Percentiles rank a stretch among this genome's conserved stretches.
Evolutionary conservation across 345 rosid species (phyloP).

Genomic region (Stellera chamaejasme): DNA sequence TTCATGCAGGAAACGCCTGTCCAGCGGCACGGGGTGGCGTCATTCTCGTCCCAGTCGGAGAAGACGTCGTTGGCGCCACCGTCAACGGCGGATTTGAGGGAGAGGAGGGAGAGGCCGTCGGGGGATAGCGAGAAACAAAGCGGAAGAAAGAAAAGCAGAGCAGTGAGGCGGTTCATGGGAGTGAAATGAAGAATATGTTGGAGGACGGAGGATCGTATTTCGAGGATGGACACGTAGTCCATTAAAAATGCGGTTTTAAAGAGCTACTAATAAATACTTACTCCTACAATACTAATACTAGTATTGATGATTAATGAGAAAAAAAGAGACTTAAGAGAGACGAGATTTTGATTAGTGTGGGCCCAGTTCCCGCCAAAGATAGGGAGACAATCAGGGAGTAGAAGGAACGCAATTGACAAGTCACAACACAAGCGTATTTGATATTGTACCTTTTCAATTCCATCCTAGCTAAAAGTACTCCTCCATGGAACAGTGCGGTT

Average conservation of each 20-base stretch:
- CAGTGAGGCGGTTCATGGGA: constrained; percentile 10
- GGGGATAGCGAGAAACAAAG: constrained; percentile 50
- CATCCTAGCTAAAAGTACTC: no score
- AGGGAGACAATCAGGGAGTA: constrained; percentile 3
- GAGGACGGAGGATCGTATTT: background rate
- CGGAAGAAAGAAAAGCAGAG: constrained; percentile 11
- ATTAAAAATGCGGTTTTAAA: background rate
- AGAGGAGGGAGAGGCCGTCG: constrained; percentile 84
- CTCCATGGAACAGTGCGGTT: no score
- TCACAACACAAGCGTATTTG: background rate
- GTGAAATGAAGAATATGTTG: background rate
- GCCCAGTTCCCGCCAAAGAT: constrained; percentile 41
- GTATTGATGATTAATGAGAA: constrained; percentile 27
- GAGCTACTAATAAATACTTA: no score
- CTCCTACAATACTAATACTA: no score
- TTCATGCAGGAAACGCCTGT: constrained; percentile 82
- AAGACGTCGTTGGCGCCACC: constrained; percentile 32
- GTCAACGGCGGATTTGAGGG: constrained; percentile 84
- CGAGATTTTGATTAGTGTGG: constrained; percentile 47
- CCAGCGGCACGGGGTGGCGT: constrained; percentile 81
- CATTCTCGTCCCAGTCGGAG: constrained; percentile 79
- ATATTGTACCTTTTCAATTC: no score
- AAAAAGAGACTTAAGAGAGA: constrained; percentile 39
- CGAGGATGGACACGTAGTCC: no score
- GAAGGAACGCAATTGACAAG: constrained; percentile 15